A percentile compares a stretch with the other conserved stretches of the same genome.
Conservation (phyloP, 805 yeast genomes). For the Yamadazyma scolyti region DNA sequence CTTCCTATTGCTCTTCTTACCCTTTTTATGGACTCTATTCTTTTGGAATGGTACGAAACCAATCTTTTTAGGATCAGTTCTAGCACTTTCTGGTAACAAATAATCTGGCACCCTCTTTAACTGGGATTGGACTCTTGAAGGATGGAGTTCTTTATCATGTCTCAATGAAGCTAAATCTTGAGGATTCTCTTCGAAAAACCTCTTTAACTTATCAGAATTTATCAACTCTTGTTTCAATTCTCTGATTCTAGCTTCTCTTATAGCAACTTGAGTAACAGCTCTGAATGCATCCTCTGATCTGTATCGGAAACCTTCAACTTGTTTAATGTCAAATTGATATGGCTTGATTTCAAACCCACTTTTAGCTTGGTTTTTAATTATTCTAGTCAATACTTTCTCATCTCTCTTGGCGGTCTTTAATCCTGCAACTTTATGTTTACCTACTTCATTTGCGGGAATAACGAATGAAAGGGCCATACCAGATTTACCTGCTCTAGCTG, state of each 20-base stretch:
- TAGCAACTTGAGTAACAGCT: constrained; percentile 83
- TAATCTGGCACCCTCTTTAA: constrained; percentile 92
- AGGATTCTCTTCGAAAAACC: constrained; percentile 97
- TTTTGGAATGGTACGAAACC: constrained; percentile 76
- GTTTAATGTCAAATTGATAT: constrained; percentile 85
- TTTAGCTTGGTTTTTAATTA: constrained; percentile 71
- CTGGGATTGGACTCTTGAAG: constrained; percentile 77
- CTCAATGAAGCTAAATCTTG: constrained; percentile 85
- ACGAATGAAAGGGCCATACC: constrained; percentile 95
- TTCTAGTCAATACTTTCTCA: constrained; percentile 77
- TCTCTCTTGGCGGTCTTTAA: constrained; percentile 71
- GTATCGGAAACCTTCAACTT: constrained; percentile 92
- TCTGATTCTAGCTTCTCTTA: constrained; percentile 88
- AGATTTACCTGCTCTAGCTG: constrained; percentile 94
- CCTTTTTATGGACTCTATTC: constrained; percentile 43
- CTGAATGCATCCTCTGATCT: constrained; percentile 97
- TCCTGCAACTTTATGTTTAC: constrained; percentile 81
- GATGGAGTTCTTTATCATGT: constrained; percentile 87
- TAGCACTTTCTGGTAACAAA: constrained; percentile 75
- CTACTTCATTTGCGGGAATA: constrained; percentile 76
- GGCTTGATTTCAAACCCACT: constrained; percentile 76
- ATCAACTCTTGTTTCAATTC: constrained; percentile 85
- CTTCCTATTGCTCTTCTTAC: constrained; percentile 29
- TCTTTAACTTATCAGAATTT: constrained; percentile 82
- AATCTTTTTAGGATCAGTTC: constrained; percentile 49